phyloP scores from a whole-genome alignment of 2,329 filamentous ascomycete species.

The Verticillium tricorpus region DNA sequence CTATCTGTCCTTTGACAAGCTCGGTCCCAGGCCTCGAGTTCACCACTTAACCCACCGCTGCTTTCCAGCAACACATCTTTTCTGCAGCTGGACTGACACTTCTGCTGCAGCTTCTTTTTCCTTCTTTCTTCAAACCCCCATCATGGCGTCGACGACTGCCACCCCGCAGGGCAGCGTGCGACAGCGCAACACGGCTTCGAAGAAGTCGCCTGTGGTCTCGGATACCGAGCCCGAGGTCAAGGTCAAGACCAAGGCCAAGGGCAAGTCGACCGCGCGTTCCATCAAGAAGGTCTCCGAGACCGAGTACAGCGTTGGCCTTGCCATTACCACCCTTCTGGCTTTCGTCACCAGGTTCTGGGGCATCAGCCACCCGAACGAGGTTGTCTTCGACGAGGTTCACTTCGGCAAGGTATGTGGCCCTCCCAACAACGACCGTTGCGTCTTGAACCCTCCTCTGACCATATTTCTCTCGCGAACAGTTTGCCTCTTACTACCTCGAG shows the following conservation, averaged over 20 bases:
- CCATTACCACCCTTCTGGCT: conserved; percentile 73
- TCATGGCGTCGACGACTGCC: conserved; percentile 35
- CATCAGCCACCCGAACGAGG: conserved; percentile 90
- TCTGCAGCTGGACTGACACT: conserved; percentile 2
- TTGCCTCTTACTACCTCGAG: conserved; percentile 81
- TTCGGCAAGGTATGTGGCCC: conserved; percentile 81
- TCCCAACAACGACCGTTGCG: background rate
- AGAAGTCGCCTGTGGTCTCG: conserved; percentile 39
- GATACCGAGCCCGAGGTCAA: conserved; percentile 45
- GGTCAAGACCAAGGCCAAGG: conserved; percentile 29
- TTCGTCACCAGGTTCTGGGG: conserved; percentile 95
- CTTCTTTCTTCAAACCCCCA: conserved; percentile 15
- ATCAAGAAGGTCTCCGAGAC: conserved; percentile 54
- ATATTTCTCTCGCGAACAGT: conserved; percentile 37
- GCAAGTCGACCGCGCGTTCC: conserved; percentile 14
- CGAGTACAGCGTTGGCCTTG: conserved; percentile 78
- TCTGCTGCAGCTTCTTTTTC: conserved; percentile 4
- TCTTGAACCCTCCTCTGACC: background rate
- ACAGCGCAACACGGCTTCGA: conserved; percentile 50
- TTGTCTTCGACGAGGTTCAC: conserved; percentile 98
- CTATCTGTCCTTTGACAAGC: conserved; percentile 3
- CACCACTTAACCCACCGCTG: background rate
- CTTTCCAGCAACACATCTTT: background rate
- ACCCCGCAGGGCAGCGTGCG: conserved; percentile 54
- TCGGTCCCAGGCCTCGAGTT: background rate